Base-by-base conservation (phyloP, 2,329 filamentous ascomycete genomes). In the Xylariomycetidae sp. region DNA sequence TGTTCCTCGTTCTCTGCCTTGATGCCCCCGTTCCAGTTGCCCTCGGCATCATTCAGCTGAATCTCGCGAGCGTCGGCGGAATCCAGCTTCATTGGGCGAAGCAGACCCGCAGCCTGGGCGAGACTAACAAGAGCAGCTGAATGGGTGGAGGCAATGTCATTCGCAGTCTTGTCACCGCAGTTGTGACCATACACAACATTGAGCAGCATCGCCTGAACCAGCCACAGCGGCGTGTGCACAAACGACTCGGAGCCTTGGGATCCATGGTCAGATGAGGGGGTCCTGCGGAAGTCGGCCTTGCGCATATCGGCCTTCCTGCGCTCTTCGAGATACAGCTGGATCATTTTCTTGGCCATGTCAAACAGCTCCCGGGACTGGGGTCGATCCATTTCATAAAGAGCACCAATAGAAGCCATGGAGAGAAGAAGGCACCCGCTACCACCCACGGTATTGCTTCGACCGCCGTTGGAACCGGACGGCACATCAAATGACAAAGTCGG, bases 141-240 rank as follows among this genome's bases (percentile, higher is more conserved):
- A 56, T 96, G 90, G 2, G 85, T 95, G 43, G 83, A 89, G 1
- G 90, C 90, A 51, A 94, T 93, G 55, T 95, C 88, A 39, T 85
- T 87, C 15, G 87, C 84, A 34, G 79, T 82, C 63, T 93, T 90
- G 57, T 96, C 90, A 23, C 85, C 87, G 56, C 88, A 94, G 47
- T 94, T 93, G 58, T 95, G 86, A 10, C 90, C 90, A 55, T 95
- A 96, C 12, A 95, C 85, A 23, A 96, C 85, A 54, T 95, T 96
- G 31, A 98, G 71, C 7, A 96, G 68, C 90, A 96, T 96, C 1
- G 90, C 87, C 60, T 96, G 92, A 12, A 96, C 88, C 17, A 98
- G 72, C 89, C 90, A 96, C 25, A 95, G 71, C 1, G 90, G 90
- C 2, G 89, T 90, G 46, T 86, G 79, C 24, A 79, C 73, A 12